Conservation (phyloP, 139 green algal species). For the Picochlorum costavermella region DNA sequence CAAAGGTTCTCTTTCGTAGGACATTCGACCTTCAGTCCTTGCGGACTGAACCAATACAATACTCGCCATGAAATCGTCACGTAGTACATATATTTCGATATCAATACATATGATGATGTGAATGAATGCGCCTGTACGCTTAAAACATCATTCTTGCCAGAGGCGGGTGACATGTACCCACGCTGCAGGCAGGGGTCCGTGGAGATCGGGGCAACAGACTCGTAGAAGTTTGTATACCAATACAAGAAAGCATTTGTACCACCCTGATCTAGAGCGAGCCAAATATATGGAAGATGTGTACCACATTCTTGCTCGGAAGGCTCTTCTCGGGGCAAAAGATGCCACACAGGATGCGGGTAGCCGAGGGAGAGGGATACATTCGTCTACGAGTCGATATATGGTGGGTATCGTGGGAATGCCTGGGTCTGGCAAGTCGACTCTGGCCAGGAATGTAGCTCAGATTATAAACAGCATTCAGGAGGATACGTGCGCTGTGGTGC, state of each 20-base stretch:
- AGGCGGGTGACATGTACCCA: no score
- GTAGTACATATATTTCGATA: no score
- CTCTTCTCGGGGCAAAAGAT: background rate
- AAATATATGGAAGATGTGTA: conserved; percentile 19
- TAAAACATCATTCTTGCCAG: no score
- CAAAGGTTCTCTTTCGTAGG: no score
- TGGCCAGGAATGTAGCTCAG: conserved; percentile 38
- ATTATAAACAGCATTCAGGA: conserved; percentile 41
- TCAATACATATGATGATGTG: no score
- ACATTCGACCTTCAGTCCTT: no score
- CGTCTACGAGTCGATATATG: conserved; percentile 23
- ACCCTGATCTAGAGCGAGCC: background rate
- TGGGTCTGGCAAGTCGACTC: conserved; percentile 70
- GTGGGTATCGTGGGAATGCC: conserved; percentile 72
- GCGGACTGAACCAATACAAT: no score
- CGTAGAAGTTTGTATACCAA: background rate
- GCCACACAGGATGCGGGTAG: background rate
- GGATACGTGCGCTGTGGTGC: conserved; percentile 25
- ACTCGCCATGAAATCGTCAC: no score
- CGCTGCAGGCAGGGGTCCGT: no score
- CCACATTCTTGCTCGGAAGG: conserved; percentile 11
- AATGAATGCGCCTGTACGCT: no score
- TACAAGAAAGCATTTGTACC: background rate
- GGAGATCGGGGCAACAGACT: no score
- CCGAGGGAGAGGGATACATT: background rate